Base-by-base conservation (phyloP, 2,329 filamentous ascomycete species). In the Meredithiella fracta region DNA sequence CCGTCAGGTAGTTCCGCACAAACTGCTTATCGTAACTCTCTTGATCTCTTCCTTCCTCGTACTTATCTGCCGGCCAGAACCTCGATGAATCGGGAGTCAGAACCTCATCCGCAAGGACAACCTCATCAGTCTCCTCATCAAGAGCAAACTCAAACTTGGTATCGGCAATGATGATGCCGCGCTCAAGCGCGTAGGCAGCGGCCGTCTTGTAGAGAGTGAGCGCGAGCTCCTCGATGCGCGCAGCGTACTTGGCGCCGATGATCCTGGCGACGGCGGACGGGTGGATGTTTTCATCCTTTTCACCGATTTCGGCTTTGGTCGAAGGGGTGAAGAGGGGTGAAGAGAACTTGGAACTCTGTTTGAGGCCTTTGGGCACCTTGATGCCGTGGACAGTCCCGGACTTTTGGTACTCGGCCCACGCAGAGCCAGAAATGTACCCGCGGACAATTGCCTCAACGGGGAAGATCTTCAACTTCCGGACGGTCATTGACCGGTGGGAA, bases 21-120 rank as follows among this genome's bases (percentile, higher is more conserved):
- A 77, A 83, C 70, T 90, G 85, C 75, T 96, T 96, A 67, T 96
- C 90, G 62, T 91, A 92, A 69, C 86, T 92, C 55, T 83, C 77
- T 72, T 94, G 88, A 57, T 84, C 76, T 60, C 74, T 75, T 1
- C 90, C 89, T 17, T 85, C 69, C 65, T 81, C 76, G 53, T 65
- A 66, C 65, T 74, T 74, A 47, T 80, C 80, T 60, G 76, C 79
- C 0, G 82, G 82, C 90, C 91, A 97, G 75, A 95, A 95, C 15
- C 90, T 79, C 53, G 85, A 91, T 55, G 79, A 84, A 66, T 88
- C 84, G 1, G 89, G 88, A 6, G 88, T 94, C 59, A 94, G 71
- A 22, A 94, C 86, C 71, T 94, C 88, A 65, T 94, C 88, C 3
- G 89, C 80, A 53, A 68, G 60, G 26, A 65, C 62, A 3, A 67